Conservation (phyloP, 495 filamentous ascomycete species). For the Rostrohypoxylon terebratum region DNA sequence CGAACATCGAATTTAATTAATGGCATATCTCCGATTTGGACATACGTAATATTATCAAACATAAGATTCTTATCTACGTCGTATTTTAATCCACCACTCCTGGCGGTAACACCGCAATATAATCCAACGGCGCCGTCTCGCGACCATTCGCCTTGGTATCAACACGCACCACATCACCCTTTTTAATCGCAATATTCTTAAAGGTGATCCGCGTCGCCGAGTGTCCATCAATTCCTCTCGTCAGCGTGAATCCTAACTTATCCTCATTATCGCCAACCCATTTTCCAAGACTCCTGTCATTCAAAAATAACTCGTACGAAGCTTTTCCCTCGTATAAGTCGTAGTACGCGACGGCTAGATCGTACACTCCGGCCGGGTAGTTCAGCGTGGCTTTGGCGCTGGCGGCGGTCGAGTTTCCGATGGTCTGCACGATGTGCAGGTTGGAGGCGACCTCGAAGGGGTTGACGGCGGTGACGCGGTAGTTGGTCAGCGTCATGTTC, state of each 20-base stretch:
- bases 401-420: conserved; percentile 60
- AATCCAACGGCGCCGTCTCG: conserved; percentile 75
- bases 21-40: not conserved
- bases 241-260: conserved; percentile 65
- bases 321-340: conserved; percentile 68
- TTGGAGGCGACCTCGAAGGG: conserved; percentile 69
- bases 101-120: conserved; percentile 69
- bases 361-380: conserved; percentile 66
- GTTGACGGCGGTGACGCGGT: conserved; percentile 60
- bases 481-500: conserved; percentile 67
- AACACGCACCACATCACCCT: conserved; percentile 70
- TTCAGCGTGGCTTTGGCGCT: conserved; percentile 61
- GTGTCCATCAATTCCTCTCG: conserved; percentile 70
- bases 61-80: not conserved
- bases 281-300: conserved; percentile 61
- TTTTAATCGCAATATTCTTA: conserved; percentile 58
- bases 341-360: conserved; percentile 74
- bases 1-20: not conserved
- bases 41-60: no score
- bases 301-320: conserved; percentile 65
- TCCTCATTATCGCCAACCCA: conserved; percentile 71
- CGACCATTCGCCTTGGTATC: conserved; percentile 68
- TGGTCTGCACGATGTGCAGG: conserved; percentile 45
- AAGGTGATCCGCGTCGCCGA: conserved; percentile 73
- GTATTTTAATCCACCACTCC: conserved; percentile 69